Conservation (phyloP, 2,329 filamentous ascomycete genomes). For the Penicillium occitanis region DNA sequence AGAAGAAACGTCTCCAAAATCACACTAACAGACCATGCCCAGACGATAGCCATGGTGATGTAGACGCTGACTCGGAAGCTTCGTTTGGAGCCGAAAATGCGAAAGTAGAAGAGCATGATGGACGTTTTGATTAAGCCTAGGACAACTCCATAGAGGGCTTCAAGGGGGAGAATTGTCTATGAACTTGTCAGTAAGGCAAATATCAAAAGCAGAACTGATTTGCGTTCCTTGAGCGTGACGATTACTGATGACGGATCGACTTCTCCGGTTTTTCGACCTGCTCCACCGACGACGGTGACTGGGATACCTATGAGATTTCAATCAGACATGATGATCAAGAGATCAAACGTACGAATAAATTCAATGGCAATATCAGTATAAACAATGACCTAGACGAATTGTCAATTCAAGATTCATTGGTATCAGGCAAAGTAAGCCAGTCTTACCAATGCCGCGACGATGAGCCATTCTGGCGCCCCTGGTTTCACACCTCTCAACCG, state of each 20-base stretch:
- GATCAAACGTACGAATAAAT: neutral
- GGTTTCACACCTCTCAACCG: neutral
- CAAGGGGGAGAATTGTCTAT: neutral
- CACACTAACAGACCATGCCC: constrained; percentile 4
- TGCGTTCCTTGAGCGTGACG: neutral
- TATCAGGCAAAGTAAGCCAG: neutral
- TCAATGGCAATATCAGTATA: neutral
- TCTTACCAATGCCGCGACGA: neutral
- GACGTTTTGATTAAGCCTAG: neutral
- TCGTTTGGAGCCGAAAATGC: neutral
- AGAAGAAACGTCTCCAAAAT: constrained; percentile 10
- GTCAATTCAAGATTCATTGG: neutral
- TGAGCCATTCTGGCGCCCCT: neutral
- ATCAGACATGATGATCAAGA: neutral
- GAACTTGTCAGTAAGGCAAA: neutral
- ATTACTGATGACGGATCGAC: neutral
- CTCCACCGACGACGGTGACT: neutral
- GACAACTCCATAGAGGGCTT: neutral
- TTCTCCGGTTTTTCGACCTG: neutral
- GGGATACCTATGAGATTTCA: neutral
- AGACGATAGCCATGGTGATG: neutral
- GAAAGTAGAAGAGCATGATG: constrained; percentile 14
- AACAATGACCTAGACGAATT: neutral
- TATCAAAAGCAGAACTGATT: neutral
- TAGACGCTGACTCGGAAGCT: constrained; percentile 1